Conservation (phyloP, 2,329 filamentous ascomycete genomes). For the Trichoderma oligosporum region DNA sequence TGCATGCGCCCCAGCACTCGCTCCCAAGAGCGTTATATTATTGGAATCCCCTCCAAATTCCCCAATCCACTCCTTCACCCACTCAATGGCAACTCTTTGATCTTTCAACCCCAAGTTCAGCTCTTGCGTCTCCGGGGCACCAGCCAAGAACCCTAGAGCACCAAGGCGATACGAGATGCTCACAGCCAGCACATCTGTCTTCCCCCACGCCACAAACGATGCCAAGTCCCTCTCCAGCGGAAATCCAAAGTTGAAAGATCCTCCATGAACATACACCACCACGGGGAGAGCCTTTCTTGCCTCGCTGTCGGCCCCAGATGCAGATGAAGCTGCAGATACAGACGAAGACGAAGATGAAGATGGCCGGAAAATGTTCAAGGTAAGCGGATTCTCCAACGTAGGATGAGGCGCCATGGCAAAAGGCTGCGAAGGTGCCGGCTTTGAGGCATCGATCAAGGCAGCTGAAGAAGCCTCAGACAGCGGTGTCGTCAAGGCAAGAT, state of each 20-base stretch:
- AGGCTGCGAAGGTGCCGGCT: conserved; percentile 33
- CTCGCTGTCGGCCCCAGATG: conserved; percentile 16
- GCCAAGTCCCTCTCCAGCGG: conserved; percentile 56
- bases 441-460: conserved; percentile 31
- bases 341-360: conserved; percentile 18
- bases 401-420: conserved; percentile 26
- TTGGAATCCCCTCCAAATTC: conserved; percentile 57
- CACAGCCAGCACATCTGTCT: conserved; percentile 51
- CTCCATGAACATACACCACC: conserved; percentile 61
- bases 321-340: conserved; percentile 15
- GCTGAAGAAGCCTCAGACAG: conserved; percentile 15
- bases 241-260: conserved; percentile 55
- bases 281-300: conserved; percentile 38
- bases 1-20: conserved; percentile 61
- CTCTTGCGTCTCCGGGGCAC: conserved; percentile 48
- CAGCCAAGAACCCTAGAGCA: conserved; percentile 64
- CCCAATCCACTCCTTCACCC: conserved; percentile 58
- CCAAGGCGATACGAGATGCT: conserved; percentile 63
- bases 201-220: conserved; percentile 56
- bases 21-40: conserved; percentile 59
- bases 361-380: conserved; percentile 49
- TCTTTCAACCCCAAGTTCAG: conserved; percentile 64
- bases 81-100: conserved; percentile 55
- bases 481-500: conserved; percentile 35
- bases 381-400: conserved; percentile 51